phyloP scores from a whole-genome alignment of 441 rosid genomes.

The Manihot esculenta region DNA sequence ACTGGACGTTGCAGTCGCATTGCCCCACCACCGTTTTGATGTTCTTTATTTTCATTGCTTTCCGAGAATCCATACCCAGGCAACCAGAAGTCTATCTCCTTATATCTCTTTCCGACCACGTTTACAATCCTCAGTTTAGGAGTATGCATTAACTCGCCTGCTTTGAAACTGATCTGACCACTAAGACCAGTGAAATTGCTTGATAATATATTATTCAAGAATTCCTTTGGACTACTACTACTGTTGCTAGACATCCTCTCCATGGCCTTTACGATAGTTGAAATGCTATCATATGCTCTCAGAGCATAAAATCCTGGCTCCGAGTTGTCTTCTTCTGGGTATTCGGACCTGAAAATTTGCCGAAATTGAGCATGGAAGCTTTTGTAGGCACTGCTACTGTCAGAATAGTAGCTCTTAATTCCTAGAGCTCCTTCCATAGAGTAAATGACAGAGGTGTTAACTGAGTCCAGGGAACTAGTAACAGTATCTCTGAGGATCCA shows the following conservation, averaged over 20 bases:
- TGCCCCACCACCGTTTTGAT: neutral
- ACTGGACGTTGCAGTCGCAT: constrained; percentile 23
- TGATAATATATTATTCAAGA: constrained; percentile 20
- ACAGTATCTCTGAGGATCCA: constrained; percentile 47
- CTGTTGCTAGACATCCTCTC: constrained; percentile 6
- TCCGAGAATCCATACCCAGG: constrained; percentile 33
- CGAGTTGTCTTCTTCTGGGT: constrained; percentile 27
- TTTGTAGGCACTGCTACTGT: constrained; percentile 17
- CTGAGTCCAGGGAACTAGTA: constrained; percentile 36
- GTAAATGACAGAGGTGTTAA: constrained; percentile 36
- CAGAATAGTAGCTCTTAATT: constrained; percentile 31
- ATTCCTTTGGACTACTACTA: neutral
- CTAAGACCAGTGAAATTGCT: constrained; percentile 37
- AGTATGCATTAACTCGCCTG: constrained; percentile 16
- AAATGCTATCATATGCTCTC: constrained; percentile 40
- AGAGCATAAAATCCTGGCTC: constrained; percentile 35
- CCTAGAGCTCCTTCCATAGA: constrained; percentile 52
- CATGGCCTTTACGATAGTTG: constrained; percentile 13
- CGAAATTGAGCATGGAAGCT: constrained; percentile 30
- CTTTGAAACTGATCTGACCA: constrained; percentile 29
- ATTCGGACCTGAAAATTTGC: constrained; percentile 12
- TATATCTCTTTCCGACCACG: constrained; percentile 32
- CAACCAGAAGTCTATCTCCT: constrained; percentile 36
- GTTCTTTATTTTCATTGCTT: neutral
- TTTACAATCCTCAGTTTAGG: constrained; percentile 26